phyloP scores from a whole-genome alignment of 495 filamentous ascomycete species.

The Glarea lozoyensis region DNA sequence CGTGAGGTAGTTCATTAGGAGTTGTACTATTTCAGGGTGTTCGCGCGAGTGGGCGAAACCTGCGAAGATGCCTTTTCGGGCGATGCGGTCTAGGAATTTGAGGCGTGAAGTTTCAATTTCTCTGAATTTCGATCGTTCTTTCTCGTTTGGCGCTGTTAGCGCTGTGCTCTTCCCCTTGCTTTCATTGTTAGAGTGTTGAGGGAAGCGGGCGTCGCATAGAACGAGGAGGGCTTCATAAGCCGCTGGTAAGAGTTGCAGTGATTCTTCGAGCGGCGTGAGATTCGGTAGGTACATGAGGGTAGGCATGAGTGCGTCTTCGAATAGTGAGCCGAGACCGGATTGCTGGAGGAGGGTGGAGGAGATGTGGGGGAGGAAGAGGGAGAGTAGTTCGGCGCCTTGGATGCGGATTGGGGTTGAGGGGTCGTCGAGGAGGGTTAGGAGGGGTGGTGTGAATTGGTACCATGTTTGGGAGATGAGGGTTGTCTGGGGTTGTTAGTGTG shows the following conservation, averaged over 20 bases:
- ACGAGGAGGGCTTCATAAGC: conserved; percentile 59
- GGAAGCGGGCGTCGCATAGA: conserved; percentile 40
- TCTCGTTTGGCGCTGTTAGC: not conserved
- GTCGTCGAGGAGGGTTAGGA: conserved; percentile 76
- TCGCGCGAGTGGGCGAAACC: conserved; percentile 44
- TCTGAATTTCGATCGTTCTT: no score
- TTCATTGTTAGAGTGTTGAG: conserved; percentile 2
- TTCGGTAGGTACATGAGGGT: conserved; percentile 66
- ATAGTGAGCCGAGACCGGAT: conserved; percentile 70
- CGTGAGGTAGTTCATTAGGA: conserved; percentile 49
- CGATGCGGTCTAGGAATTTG: conserved; percentile 38
- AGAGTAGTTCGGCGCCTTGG: conserved; percentile 52
- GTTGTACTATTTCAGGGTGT: conserved; percentile 37
- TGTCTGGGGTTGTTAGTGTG: conserved; percentile 9
- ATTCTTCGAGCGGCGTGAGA: conserved; percentile 66
- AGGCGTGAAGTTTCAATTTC: no score
- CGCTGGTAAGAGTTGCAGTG: conserved; percentile 51
- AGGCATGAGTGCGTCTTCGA: conserved; percentile 70
- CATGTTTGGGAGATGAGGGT: conserved; percentile 40
- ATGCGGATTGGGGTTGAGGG: conserved; percentile 42
- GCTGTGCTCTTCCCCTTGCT: conserved; percentile 17
- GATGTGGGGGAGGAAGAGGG: conserved; percentile 51
- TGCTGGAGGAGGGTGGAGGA: conserved; percentile 46
- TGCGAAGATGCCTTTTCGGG: conserved; percentile 47
- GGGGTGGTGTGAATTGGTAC: conserved; percentile 73